Evolutionary conservation across 1,284 basidiomycete genomes (phyloP), one percentile per base, ranked within the genome.

Genomic region (Filobasidium uniguttulatum): DNA sequence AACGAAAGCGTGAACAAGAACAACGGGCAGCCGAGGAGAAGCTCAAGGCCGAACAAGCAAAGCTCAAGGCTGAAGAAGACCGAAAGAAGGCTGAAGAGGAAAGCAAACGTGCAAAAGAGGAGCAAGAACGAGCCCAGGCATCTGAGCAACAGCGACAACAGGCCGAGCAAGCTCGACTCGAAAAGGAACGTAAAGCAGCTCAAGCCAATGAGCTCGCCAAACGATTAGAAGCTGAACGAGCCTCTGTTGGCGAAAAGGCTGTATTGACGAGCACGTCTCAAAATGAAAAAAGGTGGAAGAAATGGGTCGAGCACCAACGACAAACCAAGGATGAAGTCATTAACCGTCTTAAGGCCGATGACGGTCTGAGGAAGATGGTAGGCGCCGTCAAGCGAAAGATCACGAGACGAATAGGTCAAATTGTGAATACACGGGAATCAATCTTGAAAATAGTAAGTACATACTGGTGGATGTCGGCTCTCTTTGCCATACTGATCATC

Each of bases 341-440:
- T 66, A 78, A 77, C 37, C 62, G 66, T 8, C 80, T 91, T 48
- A 90, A 93, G 63, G 71, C 65, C 3, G 73, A 83, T 62, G 71
- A 75, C 48, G 70, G 70, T 7, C 62, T 67, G 53, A 67, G 68
- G 26, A 72, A 71, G 55, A 64, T 62, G n/a, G 70, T 74, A 59
- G 72, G 70, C 54, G 62, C 64, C 43, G 75, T 79, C 30, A 85
- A 93, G 54, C 78, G 91, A 44, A 76, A 83, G 60, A 90, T 98
- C 50, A 89, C 82, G 2, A 83, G 87, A 26, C 88, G 87, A 62
- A 78, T 97, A 33, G 89, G 91, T 1, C 93, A 97, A 66, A 72
- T 97, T 30, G 90, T 88, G 10, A 86, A 88, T 59, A 83, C 90
- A 40, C 59, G 71, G 1, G 64, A 74, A 34, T 75, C 80, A n/a